A percentile compares a stretch with the other conserved stretches of the same genome.
phyloP scores from a whole-genome alignment of 768 basidiomycete genomes.

The Nidularia pulvinata region DNA sequence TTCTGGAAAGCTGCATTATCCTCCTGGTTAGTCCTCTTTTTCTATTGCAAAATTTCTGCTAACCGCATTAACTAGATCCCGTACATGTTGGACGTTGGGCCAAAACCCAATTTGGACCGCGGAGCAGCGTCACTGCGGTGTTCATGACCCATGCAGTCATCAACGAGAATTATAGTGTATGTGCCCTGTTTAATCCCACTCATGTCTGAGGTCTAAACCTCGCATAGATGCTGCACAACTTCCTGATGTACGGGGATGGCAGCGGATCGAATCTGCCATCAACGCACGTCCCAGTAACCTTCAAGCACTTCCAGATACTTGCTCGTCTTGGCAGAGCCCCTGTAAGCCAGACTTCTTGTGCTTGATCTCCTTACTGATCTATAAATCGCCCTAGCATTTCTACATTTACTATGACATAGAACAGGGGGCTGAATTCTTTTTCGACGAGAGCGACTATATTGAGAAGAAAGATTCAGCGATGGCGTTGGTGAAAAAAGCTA shows the following conservation, averaged over 20 bases:
- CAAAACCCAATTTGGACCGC: slow-evolving; percentile 52
- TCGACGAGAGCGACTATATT: slow-evolving; percentile 70
- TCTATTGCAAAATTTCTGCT: background rate
- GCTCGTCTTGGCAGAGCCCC: slow-evolving; percentile 64
- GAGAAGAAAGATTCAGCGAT: slow-evolving; percentile 23
- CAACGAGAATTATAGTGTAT: slow-evolving; percentile 55
- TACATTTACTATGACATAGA: slow-evolving; percentile 63
- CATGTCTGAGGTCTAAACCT: slow-evolving; percentile 3
- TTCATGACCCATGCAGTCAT: slow-evolving; percentile 77
- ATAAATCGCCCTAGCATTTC: slow-evolving; percentile 34
- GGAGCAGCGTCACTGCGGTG: slow-evolving; percentile 57
- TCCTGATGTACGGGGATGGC: slow-evolving; percentile 27
- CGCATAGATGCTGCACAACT: slow-evolving; percentile 45
- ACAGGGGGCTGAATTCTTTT: slow-evolving; percentile 65
- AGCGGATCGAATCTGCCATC: slow-evolving; percentile 15
- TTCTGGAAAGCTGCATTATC: slow-evolving; percentile 56
- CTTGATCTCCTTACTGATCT: background rate
- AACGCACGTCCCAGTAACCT: slow-evolving; percentile 62
- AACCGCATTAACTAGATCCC: slow-evolving; percentile 38
- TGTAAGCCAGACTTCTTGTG: slow-evolving; percentile 31
- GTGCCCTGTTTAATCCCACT: slow-evolving; percentile 8
- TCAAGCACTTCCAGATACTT: slow-evolving; percentile 77
- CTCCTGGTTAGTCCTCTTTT: slow-evolving; percentile 42
- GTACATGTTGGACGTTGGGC: slow-evolving; percentile 62
- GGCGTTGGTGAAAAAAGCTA: slow-evolving; percentile 14